These are phyloP conservation scores for Ustilago bromivora DNA, from an alignment of 1,284 basidiomycete species.

Conservation along the genomic window DNA sequence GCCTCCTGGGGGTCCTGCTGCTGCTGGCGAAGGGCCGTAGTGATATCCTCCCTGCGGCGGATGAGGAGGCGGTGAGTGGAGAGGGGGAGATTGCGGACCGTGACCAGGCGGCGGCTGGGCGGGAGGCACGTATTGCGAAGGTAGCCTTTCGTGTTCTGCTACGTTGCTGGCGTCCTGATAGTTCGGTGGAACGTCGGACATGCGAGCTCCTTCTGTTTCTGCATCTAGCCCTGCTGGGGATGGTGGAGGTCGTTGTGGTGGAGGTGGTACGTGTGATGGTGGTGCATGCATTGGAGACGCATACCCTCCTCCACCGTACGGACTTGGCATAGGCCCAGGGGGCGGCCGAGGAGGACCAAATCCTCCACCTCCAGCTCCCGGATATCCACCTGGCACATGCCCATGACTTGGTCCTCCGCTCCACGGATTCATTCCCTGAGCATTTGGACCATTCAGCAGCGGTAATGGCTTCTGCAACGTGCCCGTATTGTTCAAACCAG, in stretches of 20 bases:
- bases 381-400: conserved; percentile 36
- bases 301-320: conserved; percentile 21
- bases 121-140: conserved; percentile 48
- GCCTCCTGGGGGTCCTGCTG: conserved; percentile 7
- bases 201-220: conserved; percentile 45
- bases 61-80: conserved; percentile 8
- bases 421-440: not conserved
- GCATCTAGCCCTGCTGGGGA: conserved; percentile 27
- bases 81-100: conserved; percentile 3
- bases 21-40: conserved; percentile 2
- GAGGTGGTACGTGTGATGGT: conserved; percentile 3
- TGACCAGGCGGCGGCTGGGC: conserved; percentile 31
- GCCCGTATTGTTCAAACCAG: conserved; percentile 27
- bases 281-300: conserved; percentile 18
- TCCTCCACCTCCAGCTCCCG: conserved; percentile 25
- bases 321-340: not conserved
- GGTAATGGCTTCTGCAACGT: conserved; percentile 49
- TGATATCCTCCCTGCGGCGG: conserved; percentile 11
- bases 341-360: conserved; percentile 3
- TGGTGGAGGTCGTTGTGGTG: conserved; percentile 6
- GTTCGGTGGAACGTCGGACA: conserved; percentile 53
- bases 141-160: conserved; percentile 26
- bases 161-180: conserved; percentile 50
- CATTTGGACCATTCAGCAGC: conserved; percentile 10
- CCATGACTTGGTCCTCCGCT: conserved; percentile 35